Percentiles rank a stretch among this genome's conserved stretches.
These are phyloP conservation scores for Hansenula sp. DNA, from an alignment of 1,139 yeast genomes.

Conservation along the genomic window DNA sequence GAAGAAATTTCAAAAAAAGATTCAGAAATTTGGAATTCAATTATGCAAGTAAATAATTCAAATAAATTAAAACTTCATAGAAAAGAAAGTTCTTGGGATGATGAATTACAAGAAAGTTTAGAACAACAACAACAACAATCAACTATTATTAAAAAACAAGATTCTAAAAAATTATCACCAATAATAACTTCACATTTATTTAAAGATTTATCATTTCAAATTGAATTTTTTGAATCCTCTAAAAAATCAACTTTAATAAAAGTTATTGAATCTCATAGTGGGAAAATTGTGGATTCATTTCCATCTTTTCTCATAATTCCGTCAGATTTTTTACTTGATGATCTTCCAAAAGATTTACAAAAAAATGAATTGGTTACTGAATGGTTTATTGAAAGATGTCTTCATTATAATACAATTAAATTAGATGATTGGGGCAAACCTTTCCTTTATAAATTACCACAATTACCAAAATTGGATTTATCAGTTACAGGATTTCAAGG, in stretches of 20 bases:
- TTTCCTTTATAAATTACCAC: slow-evolving; percentile 33
- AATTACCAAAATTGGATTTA: slow-evolving; percentile 37
- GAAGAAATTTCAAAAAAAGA: slow-evolving; percentile 9
- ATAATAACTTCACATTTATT: slow-evolving; percentile 25
- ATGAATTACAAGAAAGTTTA: slow-evolving; percentile 18
- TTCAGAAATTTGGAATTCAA: slow-evolving; percentile 43
- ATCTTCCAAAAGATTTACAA: slow-evolving; percentile 10
- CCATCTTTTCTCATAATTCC: slow-evolving; percentile 16
- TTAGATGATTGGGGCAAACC: slow-evolving; percentile 76
- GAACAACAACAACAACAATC: slow-evolving; percentile 6
- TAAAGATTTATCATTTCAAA: slow-evolving; percentile 31
- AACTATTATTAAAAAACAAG: slow-evolving; percentile 1
- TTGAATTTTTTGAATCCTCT: slow-evolving; percentile 35
- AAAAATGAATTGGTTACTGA: slow-evolving; percentile 46
- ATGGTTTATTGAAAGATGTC: slow-evolving; percentile 80
- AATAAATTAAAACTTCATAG: slow-evolving; percentile 18
- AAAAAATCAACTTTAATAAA: slow-evolving; percentile 31
- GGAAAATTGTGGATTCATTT: slow-evolving; percentile 25
- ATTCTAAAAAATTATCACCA: slow-evolving; percentile 1
- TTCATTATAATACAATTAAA: slow-evolving; percentile 51
- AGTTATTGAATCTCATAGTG: slow-evolving; percentile 41
- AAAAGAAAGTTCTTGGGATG: slow-evolving; percentile 31
- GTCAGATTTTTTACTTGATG: slow-evolving; percentile 9
- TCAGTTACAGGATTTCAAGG: slow-evolving; percentile 82
- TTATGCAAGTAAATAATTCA: slow-evolving; percentile 41